Evolutionary conservation across 768 basidiomycete genomes (phyloP), one percentile per base, ranked within the genome.

Genomic region (Suillus luteus): DNA sequence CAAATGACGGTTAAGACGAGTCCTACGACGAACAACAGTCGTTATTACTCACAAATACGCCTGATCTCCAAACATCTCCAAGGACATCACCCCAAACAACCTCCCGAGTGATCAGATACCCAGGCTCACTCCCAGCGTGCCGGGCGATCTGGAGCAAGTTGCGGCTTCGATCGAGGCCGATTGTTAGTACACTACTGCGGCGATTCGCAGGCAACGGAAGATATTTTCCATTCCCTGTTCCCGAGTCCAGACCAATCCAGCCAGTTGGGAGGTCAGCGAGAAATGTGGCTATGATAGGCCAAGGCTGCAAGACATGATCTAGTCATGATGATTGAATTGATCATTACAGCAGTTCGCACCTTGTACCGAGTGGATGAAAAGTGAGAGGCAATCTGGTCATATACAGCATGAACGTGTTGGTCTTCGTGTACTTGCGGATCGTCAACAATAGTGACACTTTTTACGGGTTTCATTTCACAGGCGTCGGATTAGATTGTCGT

Each of bases 181-280:
- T 80, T 19, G 91, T 95, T 80, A 88, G 84, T 57, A 89, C 74
- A 33, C 81, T 81, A 14, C 80, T 78, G 6, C 86, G 86, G 17
- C 85, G 81, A 57, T 92, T 86, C 1, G 76, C 66, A 7, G 91
- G 90, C 1, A 93, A 76, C 3, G 92, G 89, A 2, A 99, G 85
- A 77, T 99, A 99, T 82, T 99, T 99, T 52, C 97, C 97, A 69
- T 99, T 99, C 1, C 97, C 97, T 31, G 94, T 94, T 6, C 97
- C 97, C 31, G 93, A 91, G 75, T 99, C 97, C 31, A 99, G 82
- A 12, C 96, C 96, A 41, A 97, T 79, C 80, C 87, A 93, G 31
- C 93, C 90, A 22, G 87, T 78, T 15, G 90, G 85, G 15, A 97
- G 72, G 48, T 82, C 84, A 8, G 84, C 80, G 31, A 97, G 80